These are phyloP conservation scores for Pythium periplocum DNA, from an alignment of 352 stramenopile species.

Conservation along the genomic window DNA sequence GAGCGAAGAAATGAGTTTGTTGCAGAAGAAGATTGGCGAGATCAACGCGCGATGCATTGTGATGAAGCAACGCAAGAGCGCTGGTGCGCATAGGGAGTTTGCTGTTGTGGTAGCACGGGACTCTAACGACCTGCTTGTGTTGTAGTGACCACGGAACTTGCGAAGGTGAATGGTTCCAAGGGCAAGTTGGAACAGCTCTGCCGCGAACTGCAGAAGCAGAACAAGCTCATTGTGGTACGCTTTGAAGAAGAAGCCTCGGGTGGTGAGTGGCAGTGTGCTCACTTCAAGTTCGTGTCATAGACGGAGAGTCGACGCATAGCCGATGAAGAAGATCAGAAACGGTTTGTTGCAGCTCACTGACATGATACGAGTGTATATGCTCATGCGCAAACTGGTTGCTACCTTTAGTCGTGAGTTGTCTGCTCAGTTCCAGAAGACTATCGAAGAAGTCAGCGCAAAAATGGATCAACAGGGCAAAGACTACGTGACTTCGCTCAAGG, in stretches of 20 bases:
- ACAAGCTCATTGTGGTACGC: conserved; percentile 75
- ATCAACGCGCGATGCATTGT: conserved; percentile 77
- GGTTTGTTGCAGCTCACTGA: conserved; percentile 19
- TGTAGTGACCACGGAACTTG: conserved; percentile 55
- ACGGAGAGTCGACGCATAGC: conserved; percentile 78
- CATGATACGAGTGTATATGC: too few species aligned
- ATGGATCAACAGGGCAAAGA: conserved; percentile 85
- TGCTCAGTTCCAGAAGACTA: conserved; percentile 79
- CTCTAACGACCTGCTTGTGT: not conserved
- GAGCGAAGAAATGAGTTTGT: conserved; percentile 47
- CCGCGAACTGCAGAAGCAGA: conserved; percentile 83
- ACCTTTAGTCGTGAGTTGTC: conserved; percentile 56
- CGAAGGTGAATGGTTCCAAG: conserved; percentile 62
- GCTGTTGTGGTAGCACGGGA: not conserved
- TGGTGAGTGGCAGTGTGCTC: not conserved
- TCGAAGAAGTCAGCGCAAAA: conserved; percentile 85
- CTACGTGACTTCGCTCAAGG: conserved; percentile 77
- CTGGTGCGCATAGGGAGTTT: conserved; percentile 22
- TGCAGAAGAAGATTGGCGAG: conserved; percentile 83
- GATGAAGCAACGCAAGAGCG: conserved; percentile 67
- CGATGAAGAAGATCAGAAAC: conserved; percentile 79
- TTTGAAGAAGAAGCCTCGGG: not conserved
- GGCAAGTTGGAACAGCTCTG: conserved; percentile 80
- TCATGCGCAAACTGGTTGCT: too few species aligned
- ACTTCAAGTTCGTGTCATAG: not conserved